Evolutionary conservation across 345 rosid genomes (phyloP), one percentile per base, ranked within the genome.

Genomic region (Eucalyptus marginata): DNA sequence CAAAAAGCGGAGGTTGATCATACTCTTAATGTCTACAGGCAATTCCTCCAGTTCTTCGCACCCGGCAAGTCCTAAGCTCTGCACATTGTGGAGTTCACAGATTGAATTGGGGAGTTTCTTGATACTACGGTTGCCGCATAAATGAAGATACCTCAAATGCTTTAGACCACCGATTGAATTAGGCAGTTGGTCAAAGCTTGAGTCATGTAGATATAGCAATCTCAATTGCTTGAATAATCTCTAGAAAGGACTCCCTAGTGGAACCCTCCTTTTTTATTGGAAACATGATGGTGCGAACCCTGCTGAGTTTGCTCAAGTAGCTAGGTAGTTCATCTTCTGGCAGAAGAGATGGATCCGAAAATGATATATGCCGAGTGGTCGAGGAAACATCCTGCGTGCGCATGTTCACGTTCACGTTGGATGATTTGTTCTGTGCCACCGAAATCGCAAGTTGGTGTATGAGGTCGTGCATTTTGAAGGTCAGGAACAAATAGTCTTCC

Each of bases 401-500:
- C 33, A 81, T 27, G 31, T 11, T 88, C 51, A 91, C 20, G 31
- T 11, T 88, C 51, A 91, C 31, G 7, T 40, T 56, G 4, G 33
- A 79, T 22, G 86, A 64, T 43, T 92, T 92, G 17, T 22, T 87
- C 83, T 76, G 47, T 7, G 89, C 31, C 29, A 91, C 88, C 2
- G 59, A 66, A 54, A 47, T 13, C 17, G 93, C 91, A 59, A 93
- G 90, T 17, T 93, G 92, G 56, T 89, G 92, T 13, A 92, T 89
- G 46, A 91, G 88, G 88, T 91, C 90, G 50, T 92, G 93, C 93
- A 92, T 90, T 66, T 81, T 88, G 87, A 86, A 89, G 8, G 47
- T 43, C 29, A 58, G 5, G 36, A n/a, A 84, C 46, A 22, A 9
- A 9, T 15, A 13, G 9, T 64, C 54, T 47, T 87, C 87, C 3